Base-by-base conservation (phyloP, 805 yeast species). In the Kodamaea neixiangensis region DNA sequence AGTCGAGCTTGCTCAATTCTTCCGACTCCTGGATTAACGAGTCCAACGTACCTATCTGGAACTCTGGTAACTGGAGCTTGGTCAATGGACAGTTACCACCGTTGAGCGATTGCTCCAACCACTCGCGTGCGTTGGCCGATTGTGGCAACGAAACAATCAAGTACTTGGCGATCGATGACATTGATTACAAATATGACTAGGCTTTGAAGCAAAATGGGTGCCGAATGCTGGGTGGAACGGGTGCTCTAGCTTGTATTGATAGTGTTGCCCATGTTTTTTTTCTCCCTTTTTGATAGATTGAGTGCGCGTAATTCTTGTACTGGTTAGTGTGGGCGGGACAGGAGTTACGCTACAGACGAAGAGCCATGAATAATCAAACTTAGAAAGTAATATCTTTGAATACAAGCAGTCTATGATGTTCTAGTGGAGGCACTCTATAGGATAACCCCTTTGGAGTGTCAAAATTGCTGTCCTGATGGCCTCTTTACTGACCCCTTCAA, bases 41-140 rank as follows among this genome's bases (percentile, higher is more conserved):
- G 69, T 94, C 99, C 64, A 94, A 79, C 10, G 98, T 92, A 22
- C 97, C 97, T 55, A 94, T 89, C 68, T 94, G 93, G 71, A 94
- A 93, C 54, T 78, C 83, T 6, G 98, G 98, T 47, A 91, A 76
- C 33, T 76, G 73, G 52, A 87, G 80, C 50, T 78, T 72, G 48
- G 76, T 67, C 31, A 89, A 75, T 45, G 81, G 83, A 22, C 45
- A 37, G 58, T 74, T 78, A 17, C 91, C 92, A 18, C 76, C 80
- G 53, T 79, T 70, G 52, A 86, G 71, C 25, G 72, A 66, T 47
- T 76, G 67, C 56, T 83, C 82, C 52, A 89, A 69, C 84, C 86
- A 85, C 50, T 68, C 71, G 58, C 62, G 65, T 34, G 78, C 70
- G 40, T 79, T 66, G 38, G 69, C 72, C 1, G 83, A 72, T 51